These are phyloP conservation scores for Alloteropsis angusta DNA, from an alignment of 202 grass and related monocot genomes.

Conservation along the genomic window DNA sequence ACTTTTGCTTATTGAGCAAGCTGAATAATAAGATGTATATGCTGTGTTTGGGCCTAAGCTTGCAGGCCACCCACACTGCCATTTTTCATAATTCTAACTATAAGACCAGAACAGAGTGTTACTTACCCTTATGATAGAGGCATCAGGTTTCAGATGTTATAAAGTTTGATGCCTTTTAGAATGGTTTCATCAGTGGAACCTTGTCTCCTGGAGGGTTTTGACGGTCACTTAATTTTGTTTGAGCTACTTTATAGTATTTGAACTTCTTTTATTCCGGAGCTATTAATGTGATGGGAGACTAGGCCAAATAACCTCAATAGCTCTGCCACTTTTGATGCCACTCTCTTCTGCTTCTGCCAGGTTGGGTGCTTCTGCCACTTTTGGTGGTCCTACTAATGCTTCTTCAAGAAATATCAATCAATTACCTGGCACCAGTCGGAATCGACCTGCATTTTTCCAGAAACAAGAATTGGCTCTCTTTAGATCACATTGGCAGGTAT, in stretches of 20 bases:
- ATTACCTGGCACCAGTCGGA: conserved; percentile 31
- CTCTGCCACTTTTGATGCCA: neutral
- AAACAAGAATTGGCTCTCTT: conserved; percentile 78
- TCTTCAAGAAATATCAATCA: conserved; percentile 29
- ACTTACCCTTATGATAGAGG: conserved; percentile 4
- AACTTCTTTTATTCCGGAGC: conserved; percentile 4
- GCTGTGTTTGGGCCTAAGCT: neutral
- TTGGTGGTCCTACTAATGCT: conserved; percentile 28
- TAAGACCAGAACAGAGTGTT: conserved; percentile 16
- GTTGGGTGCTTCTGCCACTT: conserved; percentile 38
- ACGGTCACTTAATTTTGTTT: neutral
- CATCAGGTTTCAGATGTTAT: neutral
- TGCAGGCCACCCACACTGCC: neutral
- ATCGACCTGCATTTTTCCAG: conserved; percentile 58
- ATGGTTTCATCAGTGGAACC: neutral
- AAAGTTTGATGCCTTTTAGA: neutral
- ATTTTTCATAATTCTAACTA: neutral
- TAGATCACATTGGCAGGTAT: conserved; percentile 92
- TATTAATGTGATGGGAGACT: conserved; percentile 4
- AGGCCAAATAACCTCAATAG: conserved; percentile 1
- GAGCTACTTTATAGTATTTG: neutral
- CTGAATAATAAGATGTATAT: neutral
- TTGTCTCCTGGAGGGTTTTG: neutral
- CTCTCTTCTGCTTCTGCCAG: conserved; percentile 40
- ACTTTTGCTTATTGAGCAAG: neutral